Evolutionary conservation across 306 rosid genomes (phyloP).

Genomic region (Adenanthera pavonina): DNA sequence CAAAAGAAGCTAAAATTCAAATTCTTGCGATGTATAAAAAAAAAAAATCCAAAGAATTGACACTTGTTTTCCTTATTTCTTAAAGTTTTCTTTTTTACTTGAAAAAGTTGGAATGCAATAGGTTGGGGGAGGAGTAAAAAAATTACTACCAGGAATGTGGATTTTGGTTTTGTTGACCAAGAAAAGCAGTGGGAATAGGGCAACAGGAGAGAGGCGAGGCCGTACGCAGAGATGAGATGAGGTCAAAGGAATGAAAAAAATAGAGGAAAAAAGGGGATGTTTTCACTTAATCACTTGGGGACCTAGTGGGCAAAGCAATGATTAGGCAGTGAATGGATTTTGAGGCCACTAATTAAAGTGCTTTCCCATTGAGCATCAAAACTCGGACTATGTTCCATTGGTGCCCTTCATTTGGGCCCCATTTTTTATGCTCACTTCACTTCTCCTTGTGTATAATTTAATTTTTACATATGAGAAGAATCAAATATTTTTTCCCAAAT

Average conservation of each 20-base stretch:
- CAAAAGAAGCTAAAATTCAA: not conserved
- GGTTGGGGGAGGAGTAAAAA: not conserved
- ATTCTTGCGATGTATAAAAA: not conserved
- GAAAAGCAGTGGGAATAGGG: slow-evolving; percentile 47
- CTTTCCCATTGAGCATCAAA: slow-evolving; percentile 54
- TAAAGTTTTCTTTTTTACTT: not conserved
- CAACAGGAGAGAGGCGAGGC: slow-evolving; percentile 22
- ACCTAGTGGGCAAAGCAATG: slow-evolving; percentile 73
- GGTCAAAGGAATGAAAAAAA: not conserved
- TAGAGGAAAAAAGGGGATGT: not conserved
- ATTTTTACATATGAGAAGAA: too few species aligned
- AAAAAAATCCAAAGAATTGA: not conserved
- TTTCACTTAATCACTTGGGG: slow-evolving; percentile 33
- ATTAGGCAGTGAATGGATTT: slow-evolving; percentile 62
- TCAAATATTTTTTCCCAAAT: too few species aligned
- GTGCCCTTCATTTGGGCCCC: slow-evolving; percentile 66
- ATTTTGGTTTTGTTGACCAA: slow-evolving; percentile 28
- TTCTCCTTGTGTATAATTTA: too few species aligned
- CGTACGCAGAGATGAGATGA: not conserved
- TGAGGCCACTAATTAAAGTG: slow-evolving; percentile 49
- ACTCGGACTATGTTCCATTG: slow-evolving; percentile 65
- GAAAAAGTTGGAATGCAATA: not conserved
- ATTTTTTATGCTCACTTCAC: not conserved
- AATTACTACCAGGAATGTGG: not conserved
- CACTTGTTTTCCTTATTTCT: not conserved